Conservation (phyloP, 495 filamentous ascomycete species). For the Ramalina peruviana region DNA sequence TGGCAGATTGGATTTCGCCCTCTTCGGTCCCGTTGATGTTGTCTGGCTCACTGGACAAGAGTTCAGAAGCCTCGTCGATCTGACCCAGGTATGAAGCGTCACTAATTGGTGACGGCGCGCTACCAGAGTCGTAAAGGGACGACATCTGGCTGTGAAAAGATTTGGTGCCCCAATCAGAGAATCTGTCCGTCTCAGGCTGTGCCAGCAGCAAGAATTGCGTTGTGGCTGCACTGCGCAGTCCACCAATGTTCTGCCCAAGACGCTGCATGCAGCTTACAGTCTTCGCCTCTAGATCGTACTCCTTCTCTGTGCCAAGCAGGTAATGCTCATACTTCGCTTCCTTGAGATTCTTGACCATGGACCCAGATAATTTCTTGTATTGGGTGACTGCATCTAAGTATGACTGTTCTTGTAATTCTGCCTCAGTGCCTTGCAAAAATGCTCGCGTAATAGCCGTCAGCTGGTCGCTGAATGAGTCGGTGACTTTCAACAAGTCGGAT, state of each 20-base stretch:
- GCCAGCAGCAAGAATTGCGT: conserved; percentile 76
- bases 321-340: conserved; percentile 90
- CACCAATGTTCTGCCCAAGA: conserved; percentile 81
- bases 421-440: conserved; percentile 75
- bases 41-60: conserved; percentile 25
- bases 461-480: conserved; percentile 66
- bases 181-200: conserved; percentile 30
- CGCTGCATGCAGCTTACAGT: conserved; percentile 77
- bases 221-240: conserved; percentile 73
- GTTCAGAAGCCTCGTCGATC: conserved; percentile 55
- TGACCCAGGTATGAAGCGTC: conserved; percentile 31
- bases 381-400: conserved; percentile 52
- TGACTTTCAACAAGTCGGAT: conserved; percentile 58
- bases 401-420: conserved; percentile 48
- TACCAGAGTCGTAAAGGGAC: not conserved
- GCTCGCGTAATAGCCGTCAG: conserved; percentile 68
- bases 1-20: not conserved
- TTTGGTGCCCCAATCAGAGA: not conserved
- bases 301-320: conserved; percentile 63
- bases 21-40: not conserved
- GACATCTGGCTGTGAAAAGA: not conserved
- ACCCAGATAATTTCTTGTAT: conserved; percentile 55
- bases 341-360: conserved; percentile 63
- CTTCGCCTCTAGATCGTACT: conserved; percentile 66
- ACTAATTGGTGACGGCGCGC: not conserved